Percentiles rank a stretch among this genome's conserved stretches.
Evolutionary conservation across 768 basidiomycete genomes (phyloP).

Genomic region (Coprinellus aureogranulatus): DNA sequence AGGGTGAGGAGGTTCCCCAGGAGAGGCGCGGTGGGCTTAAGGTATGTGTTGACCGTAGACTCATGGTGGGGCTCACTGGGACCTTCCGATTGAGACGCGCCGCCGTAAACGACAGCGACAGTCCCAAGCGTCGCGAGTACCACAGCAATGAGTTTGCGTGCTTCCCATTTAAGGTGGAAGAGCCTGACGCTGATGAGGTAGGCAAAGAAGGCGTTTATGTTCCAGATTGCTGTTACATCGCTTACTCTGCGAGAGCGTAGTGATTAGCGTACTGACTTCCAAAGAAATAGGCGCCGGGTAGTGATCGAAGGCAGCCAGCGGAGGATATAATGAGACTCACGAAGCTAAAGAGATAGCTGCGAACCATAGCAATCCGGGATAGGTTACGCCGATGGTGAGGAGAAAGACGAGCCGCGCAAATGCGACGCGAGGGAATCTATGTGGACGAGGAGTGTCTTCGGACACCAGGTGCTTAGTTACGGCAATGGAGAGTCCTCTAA

Average conservation of each 20-base stretch:
- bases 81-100: conserved; percentile 31
- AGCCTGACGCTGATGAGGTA: conserved; percentile 82
- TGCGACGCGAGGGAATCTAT: conserved; percentile 33
- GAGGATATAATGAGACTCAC: conserved; percentile 52
- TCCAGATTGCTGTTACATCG: conserved; percentile 60
- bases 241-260: too few species aligned
- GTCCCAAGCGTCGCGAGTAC: conserved; percentile 79
- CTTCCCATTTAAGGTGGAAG: conserved; percentile 61
- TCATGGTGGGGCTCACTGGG: conserved; percentile 4
- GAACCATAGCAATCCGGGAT: conserved; percentile 76
- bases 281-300: too few species aligned
- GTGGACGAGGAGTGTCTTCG: conserved; percentile 27
- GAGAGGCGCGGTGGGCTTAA: conserved; percentile 51
- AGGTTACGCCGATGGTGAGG: conserved; percentile 57
- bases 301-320: too few species aligned
- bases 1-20: conserved; percentile 75
- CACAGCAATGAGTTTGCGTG: conserved; percentile 67
- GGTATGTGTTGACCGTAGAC: conserved; percentile 2
- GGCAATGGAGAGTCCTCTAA: conserved; percentile 50
- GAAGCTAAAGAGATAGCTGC: conserved; percentile 64
- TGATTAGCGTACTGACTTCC: too few species aligned
- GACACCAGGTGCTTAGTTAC: conserved; percentile 48
- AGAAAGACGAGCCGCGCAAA: conserved; percentile 38
- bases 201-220: conserved; percentile 88
- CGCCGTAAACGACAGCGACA: conserved; percentile 80